A percentile compares a stretch with the other conserved stretches of the same genome.
Conservation (phyloP, 768 basidiomycete species). For the Clitopilus passeckerianus region DNA sequence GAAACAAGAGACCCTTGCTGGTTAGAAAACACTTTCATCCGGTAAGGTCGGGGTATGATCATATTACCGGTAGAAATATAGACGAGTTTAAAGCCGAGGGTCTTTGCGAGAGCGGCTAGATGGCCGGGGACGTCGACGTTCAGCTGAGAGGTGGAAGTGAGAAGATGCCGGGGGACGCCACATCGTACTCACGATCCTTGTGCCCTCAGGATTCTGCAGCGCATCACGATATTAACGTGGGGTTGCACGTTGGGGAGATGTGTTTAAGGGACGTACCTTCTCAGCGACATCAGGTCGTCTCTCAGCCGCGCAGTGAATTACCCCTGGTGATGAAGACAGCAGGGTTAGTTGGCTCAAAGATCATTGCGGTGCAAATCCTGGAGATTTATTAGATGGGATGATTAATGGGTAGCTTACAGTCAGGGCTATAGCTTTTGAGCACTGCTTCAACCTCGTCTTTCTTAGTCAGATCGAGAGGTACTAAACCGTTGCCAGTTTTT, state of each 20-base stretch:
- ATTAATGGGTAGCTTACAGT: conserved; percentile 41
- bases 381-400: neutral
- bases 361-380: neutral
- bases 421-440: conserved; percentile 55
- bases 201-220: conserved; percentile 60
- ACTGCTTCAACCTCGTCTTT: conserved; percentile 44
- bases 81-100: conserved; percentile 64
- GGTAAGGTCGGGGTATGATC: neutral
- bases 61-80: conserved; percentile 84
- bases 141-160: conserved; percentile 41
- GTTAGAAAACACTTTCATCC: neutral
- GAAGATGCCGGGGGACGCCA: neutral
- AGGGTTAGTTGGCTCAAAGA: neutral
- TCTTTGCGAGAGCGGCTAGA: conserved; percentile 63
- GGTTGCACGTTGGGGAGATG: neutral
- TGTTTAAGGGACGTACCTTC: conserved; percentile 46
- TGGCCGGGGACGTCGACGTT: conserved; percentile 74
- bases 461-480: conserved; percentile 67
- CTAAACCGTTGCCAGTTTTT: conserved; percentile 47
- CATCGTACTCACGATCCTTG: conserved; percentile 44
- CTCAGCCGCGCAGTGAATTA: conserved; percentile 96
- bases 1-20: neutral
- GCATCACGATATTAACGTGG: neutral
- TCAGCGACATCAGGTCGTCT: conserved; percentile 90
- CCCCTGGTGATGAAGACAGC: conserved; percentile 41